phyloP scores from a whole-genome alignment of 2,329 filamentous ascomycete species.

The Colletotrichum falcatum region DNA sequence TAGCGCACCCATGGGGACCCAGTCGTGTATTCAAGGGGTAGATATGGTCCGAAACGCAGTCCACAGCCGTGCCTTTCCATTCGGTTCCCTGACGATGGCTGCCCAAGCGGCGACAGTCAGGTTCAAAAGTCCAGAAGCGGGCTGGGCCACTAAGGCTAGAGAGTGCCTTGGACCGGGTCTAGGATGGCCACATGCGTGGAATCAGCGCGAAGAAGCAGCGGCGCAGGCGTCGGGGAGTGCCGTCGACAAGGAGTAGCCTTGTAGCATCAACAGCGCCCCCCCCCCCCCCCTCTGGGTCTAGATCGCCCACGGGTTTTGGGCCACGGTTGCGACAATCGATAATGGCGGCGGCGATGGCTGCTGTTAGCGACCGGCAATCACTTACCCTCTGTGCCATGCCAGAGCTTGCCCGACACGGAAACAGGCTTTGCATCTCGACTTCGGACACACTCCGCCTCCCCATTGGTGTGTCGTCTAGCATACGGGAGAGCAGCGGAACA shows the following conservation, averaged over 20 bases:
- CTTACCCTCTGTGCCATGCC: neutral
- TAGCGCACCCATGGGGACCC: slow-evolving; percentile 8
- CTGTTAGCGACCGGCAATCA: slow-evolving; percentile 25
- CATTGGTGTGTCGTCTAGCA: slow-evolving; percentile 22
- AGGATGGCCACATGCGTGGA: slow-evolving; percentile 31
- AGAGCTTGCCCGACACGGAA: slow-evolving; percentile 28
- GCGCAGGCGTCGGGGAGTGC: slow-evolving; percentile 17
- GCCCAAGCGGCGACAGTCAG: slow-evolving; percentile 41
- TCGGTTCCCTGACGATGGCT: slow-evolving; percentile 26
- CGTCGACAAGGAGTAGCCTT: slow-evolving; percentile 37
- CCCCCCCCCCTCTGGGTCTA: slow-evolving; percentile 7
- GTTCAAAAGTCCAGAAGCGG: slow-evolving; percentile 33
- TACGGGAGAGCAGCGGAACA: slow-evolving; percentile 29
- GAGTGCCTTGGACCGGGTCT: slow-evolving; percentile 28
- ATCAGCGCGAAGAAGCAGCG: slow-evolving; percentile 33
- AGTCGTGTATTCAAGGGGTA: neutral
- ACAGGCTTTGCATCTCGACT: slow-evolving; percentile 34
- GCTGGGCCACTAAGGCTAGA: slow-evolving; percentile 17
- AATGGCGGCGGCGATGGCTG: slow-evolving; percentile 20
- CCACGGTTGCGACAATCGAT: slow-evolving; percentile 13
- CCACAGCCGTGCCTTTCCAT: neutral
- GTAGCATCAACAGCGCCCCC: slow-evolving; percentile 21
- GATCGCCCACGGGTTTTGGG: slow-evolving; percentile 8
- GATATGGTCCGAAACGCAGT: slow-evolving; percentile 13
- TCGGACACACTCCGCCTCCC: slow-evolving; percentile 14